Evolutionary conservation across 23 red algal genomes (phyloP).

Genomic region (Gracilaria gracilis): DNA sequence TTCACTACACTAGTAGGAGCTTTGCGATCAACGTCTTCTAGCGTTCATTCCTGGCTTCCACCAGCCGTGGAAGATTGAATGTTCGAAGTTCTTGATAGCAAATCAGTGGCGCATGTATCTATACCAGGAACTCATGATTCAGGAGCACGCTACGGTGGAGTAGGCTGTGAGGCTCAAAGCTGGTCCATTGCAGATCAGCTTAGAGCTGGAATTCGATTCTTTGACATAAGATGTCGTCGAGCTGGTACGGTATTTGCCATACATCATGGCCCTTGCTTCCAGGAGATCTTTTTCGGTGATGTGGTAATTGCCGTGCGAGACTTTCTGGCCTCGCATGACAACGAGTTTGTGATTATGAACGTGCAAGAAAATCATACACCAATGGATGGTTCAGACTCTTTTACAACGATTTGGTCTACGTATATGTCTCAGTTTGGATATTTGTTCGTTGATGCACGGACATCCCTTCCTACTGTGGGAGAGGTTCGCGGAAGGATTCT

Average conservation of each 20-base stretch:
- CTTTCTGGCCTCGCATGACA: conserved; percentile 23
- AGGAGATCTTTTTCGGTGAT: conserved; percentile 59
- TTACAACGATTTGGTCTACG: conserved; percentile 38
- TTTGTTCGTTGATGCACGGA: conserved; percentile 27
- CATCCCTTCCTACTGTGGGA: conserved; percentile 39
- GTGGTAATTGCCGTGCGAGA: conserved; percentile 19
- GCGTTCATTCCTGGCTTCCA: conserved; percentile 32
- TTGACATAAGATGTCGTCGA: conserved; percentile 49
- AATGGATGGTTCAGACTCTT: conserved; percentile 35
- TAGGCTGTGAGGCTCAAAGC: conserved; percentile 25
- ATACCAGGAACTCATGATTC: conserved; percentile 63
- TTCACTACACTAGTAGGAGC: too few species aligned
- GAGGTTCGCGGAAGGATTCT: conserved; percentile 31
- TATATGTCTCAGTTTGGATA: conserved; percentile 9
- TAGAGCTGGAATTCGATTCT: conserved; percentile 52
- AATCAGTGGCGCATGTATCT: conserved; percentile 45
- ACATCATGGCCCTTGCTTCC: conserved; percentile 58
- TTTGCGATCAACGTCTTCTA: not conserved
- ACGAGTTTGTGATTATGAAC: conserved; percentile 49
- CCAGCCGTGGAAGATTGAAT: conserved; percentile 38
- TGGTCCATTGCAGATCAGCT: conserved; percentile 59
- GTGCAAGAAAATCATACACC: conserved; percentile 46
- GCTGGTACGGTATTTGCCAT: conserved; percentile 56
- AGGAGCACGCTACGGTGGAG: conserved; percentile 39
- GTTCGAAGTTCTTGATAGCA: conserved; percentile 8